Percentiles rank a stretch among this genome's conserved stretches.
Evolutionary conservation across 805 yeast genomes (phyloP).

Genomic region (Clavispora phyllophila): DNA sequence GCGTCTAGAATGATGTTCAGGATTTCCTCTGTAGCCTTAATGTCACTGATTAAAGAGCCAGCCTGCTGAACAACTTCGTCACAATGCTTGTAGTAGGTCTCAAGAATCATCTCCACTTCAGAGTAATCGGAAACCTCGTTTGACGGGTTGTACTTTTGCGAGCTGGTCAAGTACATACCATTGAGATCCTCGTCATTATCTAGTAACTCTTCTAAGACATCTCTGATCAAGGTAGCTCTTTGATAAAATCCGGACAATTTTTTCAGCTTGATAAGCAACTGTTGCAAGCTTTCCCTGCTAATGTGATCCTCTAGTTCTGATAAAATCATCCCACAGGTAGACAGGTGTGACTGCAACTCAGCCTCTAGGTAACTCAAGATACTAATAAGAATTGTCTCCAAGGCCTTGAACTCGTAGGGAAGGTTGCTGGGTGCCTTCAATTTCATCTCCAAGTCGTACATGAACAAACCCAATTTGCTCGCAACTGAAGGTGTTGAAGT

Average conservation of each 20-base stretch:
- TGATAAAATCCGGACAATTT: slow-evolving; percentile 69
- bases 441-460: slow-evolving; percentile 80
- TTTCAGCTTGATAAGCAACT: slow-evolving; percentile 68
- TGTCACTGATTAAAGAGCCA: slow-evolving; percentile 75
- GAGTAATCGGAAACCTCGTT: slow-evolving; percentile 39
- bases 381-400: slow-evolving; percentile 77
- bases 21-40: slow-evolving; percentile 87
- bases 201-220: slow-evolving; percentile 75
- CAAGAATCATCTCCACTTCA: slow-evolving; percentile 82
- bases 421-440: slow-evolving; percentile 33
- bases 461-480: slow-evolving; percentile 63
- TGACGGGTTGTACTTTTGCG: slow-evolving; percentile 17
- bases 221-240: slow-evolving; percentile 66
- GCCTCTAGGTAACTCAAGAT: slow-evolving; percentile 76
- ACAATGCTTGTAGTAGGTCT: slow-evolving; percentile 84
- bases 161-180: slow-evolving; percentile 66
- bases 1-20: slow-evolving; percentile 89
- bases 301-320: slow-evolving; percentile 73
- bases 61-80: slow-evolving; percentile 93
- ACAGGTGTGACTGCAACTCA: slow-evolving; percentile 58
- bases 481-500: slow-evolving; percentile 66
- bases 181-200: slow-evolving; percentile 84
- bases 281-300: slow-evolving; percentile 68
- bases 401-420: slow-evolving; percentile 71
- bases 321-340: slow-evolving; percentile 57